Base-by-base conservation (phyloP, 2,329 filamentous ascomycete genomes). In the Sclerotinia borealis region DNA sequence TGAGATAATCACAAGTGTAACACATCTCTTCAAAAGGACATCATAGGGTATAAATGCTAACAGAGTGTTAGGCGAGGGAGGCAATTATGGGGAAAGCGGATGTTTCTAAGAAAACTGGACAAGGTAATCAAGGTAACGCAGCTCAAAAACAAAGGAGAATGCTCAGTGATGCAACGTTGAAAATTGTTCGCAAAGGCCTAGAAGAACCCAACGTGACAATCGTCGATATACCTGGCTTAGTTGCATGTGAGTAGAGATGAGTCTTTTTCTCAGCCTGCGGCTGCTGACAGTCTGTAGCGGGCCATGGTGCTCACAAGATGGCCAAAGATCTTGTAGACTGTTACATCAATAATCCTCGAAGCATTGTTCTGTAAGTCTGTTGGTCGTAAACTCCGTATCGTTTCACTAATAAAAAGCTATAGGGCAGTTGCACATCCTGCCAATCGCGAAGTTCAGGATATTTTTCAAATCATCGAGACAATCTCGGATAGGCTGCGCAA, bases 381-480 rank as follows among this genome's bases (percentile, higher is more conserved):
- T 39, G 37, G 9, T 39, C n/a, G n/a, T n/a, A 8, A 29, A 10
- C 15, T 22, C 36, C 39, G 15, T 49, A 56, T n/a, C 4, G 47
- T 3, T n/a, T 10, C 5, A 25, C n/a, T 10, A 29, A 36, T 43
- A 4, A 37, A n/a, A 25, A 36, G 1, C 19, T n/a, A 48, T 34
- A 78, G 78, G 1, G 76, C 79, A 2, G 68, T 80, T 5, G 75
- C 75, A 3, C 77, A 77, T 2, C 72, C 75, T 45, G 76, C 75
- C 48, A 75, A 78, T 60, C 71, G 72, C 59, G 72, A 74, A 0
- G 75, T 76, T 54, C 77, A 80, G 51, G 72, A 70, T 1, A 34
- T 60, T 19, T 60, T 60, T 9, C 15, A 51, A 15, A 50, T 60
- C 9, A 75, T 79, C 10, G 62, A 77, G 0, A 13, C 8, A 2